Evolutionary conservation across 140 eudicot genomes (phyloP).

Genomic region (Erigeron philadelphicus): DNA sequence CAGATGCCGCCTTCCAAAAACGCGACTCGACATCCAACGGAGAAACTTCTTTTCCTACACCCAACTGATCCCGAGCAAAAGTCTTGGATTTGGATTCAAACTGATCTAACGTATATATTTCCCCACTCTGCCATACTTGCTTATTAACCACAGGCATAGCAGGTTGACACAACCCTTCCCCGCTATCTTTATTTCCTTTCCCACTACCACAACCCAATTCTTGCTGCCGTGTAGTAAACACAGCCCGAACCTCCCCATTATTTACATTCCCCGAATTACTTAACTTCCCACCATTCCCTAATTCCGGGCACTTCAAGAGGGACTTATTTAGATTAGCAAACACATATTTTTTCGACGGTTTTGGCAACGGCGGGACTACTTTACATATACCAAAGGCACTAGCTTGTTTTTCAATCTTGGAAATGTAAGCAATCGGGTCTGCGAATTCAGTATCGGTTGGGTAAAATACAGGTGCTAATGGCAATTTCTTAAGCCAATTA

Average conservation of each 20-base stretch:
- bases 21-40: slow-evolving; percentile 61
- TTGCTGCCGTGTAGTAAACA: slow-evolving; percentile 87
- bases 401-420: slow-evolving; percentile 95
- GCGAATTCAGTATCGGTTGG: slow-evolving; percentile 97
- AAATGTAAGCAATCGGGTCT: slow-evolving; percentile 94
- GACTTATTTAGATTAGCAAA: slow-evolving; percentile 65
- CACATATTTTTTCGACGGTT: slow-evolving; percentile 75
- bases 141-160: slow-evolving; percentile 34
- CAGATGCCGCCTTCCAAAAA: slow-evolving; percentile 76
- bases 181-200: slow-evolving; percentile 42
- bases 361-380: slow-evolving; percentile 88
- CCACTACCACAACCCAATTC: slow-evolving; percentile 57
- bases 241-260: slow-evolving; percentile 51
- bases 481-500: slow-evolving; percentile 77
- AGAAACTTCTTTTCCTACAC: slow-evolving; percentile 56
- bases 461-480: slow-evolving; percentile 86
- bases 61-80: slow-evolving; percentile 57
- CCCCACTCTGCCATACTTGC: slow-evolving; percentile 99
- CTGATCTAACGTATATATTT: slow-evolving; percentile 76
- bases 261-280: slow-evolving; percentile 23
- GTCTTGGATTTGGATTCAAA: slow-evolving; percentile 77
- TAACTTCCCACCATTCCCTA: slow-evolving; percentile 41
- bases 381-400: slow-evolving; percentile 93
- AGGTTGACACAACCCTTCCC: slow-evolving; percentile 19
- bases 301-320: slow-evolving; percentile 62